These are phyloP conservation scores for Crithidia sp. DNA, from an alignment of 208 protist genomes.

Conservation along the genomic window DNA sequence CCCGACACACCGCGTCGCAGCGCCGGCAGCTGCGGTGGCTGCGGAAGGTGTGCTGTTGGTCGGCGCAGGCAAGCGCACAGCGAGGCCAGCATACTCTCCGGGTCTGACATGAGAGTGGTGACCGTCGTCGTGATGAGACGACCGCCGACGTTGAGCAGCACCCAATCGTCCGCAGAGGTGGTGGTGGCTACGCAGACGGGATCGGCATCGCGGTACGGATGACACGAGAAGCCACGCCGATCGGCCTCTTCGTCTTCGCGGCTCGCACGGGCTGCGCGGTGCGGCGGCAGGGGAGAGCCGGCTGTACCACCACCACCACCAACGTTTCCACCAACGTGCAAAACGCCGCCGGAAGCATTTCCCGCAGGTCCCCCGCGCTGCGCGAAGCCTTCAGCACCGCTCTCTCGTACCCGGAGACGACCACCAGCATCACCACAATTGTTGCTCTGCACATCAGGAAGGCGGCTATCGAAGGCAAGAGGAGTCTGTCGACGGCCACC, in stretches of 20 bases:
- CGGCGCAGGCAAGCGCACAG: slow-evolving; percentile 35
- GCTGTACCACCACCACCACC: too few species aligned
- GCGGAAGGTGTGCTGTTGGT: not conserved
- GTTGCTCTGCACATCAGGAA: too few species aligned
- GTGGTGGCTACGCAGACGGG: slow-evolving; percentile 32
- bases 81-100: slow-evolving; percentile 59
- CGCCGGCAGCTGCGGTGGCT: not conserved
- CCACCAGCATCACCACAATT: too few species aligned
- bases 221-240: slow-evolving; percentile 13
- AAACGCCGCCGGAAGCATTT: too few species aligned
- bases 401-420: too few species aligned
- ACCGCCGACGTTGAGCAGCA: slow-evolving; percentile 83
- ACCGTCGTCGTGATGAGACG: slow-evolving; percentile 77
- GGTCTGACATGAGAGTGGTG: slow-evolving; percentile 69
- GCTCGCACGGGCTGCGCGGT: too few species aligned
- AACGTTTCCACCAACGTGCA: too few species aligned
- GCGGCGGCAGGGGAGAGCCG: too few species aligned
- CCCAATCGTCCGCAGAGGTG: slow-evolving; percentile 57
- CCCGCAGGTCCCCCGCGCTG: too few species aligned
- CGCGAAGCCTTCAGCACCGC: too few species aligned
- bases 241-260: not conserved
- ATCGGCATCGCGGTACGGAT: slow-evolving; percentile 13
- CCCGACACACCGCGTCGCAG: not conserved
- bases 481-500: too few species aligned
- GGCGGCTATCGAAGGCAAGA: too few species aligned